Conservation (phyloP, 2,329 filamentous ascomycete species). For the Colletotrichum lentis region DNA sequence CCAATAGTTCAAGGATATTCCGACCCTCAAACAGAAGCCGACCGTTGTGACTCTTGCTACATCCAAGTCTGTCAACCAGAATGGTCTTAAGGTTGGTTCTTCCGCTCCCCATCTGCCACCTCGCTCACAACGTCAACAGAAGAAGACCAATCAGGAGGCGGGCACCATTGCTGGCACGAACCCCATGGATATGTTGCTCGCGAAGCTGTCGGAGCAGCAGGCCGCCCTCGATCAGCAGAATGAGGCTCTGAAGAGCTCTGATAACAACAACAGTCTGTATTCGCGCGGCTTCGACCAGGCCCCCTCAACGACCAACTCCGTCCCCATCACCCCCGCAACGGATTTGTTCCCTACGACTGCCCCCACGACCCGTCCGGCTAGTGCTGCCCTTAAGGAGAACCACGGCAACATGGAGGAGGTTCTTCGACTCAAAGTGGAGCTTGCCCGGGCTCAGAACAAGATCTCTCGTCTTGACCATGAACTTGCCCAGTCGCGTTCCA, state of each 20-base stretch:
- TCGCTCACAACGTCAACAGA: constrained; percentile 52
- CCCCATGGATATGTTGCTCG: constrained; percentile 76
- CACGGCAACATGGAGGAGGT: constrained; percentile 64
- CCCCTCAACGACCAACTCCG: constrained; percentile 62
- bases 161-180: constrained; percentile 52
- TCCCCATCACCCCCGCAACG: constrained; percentile 69
- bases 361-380: constrained; percentile 62
- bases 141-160: constrained; percentile 57
- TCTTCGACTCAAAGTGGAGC: constrained; percentile 72
- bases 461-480: constrained; percentile 77
- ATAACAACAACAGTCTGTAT: constrained; percentile 51
- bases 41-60: constrained; percentile 58
- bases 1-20: background rate
- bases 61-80: constrained; percentile 65
- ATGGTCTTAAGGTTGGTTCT: constrained; percentile 58
- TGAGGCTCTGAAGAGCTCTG: constrained; percentile 56
- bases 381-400: constrained; percentile 56
- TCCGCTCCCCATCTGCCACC: constrained; percentile 3
- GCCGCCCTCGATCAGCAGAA: constrained; percentile 66
- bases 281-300: constrained; percentile 55
- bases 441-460: constrained; percentile 74
- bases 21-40: constrained; percentile 48
- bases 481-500: constrained; percentile 69
- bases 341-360: constrained; percentile 61
- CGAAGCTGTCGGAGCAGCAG: constrained; percentile 78